Conservation (phyloP, 225 moss, liverwort and hornwort species). For the Physcomitrellopsis africana region DNA sequence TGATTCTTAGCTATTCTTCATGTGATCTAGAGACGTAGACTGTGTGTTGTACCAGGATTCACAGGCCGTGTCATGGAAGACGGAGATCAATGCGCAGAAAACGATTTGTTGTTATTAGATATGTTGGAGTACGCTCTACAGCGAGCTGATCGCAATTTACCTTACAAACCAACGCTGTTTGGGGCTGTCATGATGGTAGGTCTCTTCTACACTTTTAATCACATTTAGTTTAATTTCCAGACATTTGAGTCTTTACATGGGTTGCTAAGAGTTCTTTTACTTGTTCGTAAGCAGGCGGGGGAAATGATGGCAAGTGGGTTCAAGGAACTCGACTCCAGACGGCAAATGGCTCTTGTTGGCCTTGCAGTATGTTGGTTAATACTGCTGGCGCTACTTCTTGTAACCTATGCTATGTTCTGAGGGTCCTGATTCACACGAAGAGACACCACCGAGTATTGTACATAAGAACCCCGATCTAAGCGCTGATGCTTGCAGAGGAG, state of each 20-base stretch:
- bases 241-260: background rate
- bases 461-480: constrained; percentile 13
- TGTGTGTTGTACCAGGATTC: constrained; percentile 41
- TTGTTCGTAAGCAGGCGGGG: constrained; percentile 24
- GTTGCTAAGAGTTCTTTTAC: background rate
- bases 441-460: constrained; percentile 20
- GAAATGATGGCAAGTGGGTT: constrained; percentile 44
- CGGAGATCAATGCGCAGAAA: constrained; percentile 32
- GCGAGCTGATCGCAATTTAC: constrained; percentile 62
- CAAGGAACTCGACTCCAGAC: constrained; percentile 44
- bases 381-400: constrained; percentile 44
- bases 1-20: constrained; percentile 6
- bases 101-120: constrained; percentile 50
- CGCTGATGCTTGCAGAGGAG: constrained; percentile 1
- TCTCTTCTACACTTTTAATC: background rate
- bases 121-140: constrained; percentile 64
- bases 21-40: background rate
- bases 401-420: constrained; percentile 37
- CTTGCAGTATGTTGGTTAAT: constrained; percentile 48
- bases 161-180: constrained; percentile 39
- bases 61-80: constrained; percentile 54
- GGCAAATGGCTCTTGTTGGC: constrained; percentile 45
- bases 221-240: background rate
- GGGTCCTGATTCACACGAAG: constrained; percentile 20
- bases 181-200: constrained; percentile 42